A percentile compares a stretch with the other conserved stretches of the same genome.
Evolutionary conservation across 2,329 filamentous ascomycete genomes (phyloP).

Genomic region (Pseudofabraea citricarpa): DNA sequence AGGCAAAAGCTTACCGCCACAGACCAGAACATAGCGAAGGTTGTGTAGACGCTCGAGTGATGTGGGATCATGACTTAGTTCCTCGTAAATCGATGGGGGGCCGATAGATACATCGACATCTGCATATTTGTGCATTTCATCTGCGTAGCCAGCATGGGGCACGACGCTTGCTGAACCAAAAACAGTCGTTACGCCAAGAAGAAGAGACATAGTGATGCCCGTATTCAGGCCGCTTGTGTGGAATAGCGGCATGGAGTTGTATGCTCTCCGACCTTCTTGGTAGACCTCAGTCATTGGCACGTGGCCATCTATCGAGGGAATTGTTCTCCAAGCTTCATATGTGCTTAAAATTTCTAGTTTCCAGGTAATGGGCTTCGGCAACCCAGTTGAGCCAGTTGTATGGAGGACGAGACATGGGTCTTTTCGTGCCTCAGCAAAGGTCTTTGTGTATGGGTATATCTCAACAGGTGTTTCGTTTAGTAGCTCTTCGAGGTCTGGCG

Average conservation of each 20-base stretch:
- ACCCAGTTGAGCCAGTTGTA: constrained; percentile 37
- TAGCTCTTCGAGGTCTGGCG: constrained; percentile 26
- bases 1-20: constrained; percentile 10
- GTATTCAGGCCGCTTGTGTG: constrained; percentile 18
- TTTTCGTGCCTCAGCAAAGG: constrained; percentile 27
- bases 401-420: constrained; percentile 37
- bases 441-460: constrained; percentile 27
- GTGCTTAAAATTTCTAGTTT: constrained; percentile 15
- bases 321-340: constrained; percentile 17
- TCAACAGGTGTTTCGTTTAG: constrained; percentile 16
- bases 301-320: constrained; percentile 36
- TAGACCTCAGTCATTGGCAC: constrained; percentile 71
- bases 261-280: constrained; percentile 11
- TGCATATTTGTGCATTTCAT: constrained; percentile 19
- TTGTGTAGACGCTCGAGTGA: constrained; percentile 16
- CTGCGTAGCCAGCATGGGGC: constrained; percentile 17
- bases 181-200: constrained; percentile 18
- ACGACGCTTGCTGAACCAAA: constrained; percentile 15
- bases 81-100: constrained; percentile 16
- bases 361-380: constrained; percentile 35
- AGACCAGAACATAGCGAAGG: constrained; percentile 13
- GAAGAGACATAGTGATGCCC: constrained; percentile 14
- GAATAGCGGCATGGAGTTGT: constrained; percentile 18
- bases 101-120: constrained; percentile 17
- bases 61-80: constrained; percentile 12